Percentiles rank a stretch among this genome's conserved stretches.
These are phyloP conservation scores for Termitomyces bulborhizus DNA, from an alignment of 768 basidiomycete genomes.

Conservation along the genomic window DNA sequence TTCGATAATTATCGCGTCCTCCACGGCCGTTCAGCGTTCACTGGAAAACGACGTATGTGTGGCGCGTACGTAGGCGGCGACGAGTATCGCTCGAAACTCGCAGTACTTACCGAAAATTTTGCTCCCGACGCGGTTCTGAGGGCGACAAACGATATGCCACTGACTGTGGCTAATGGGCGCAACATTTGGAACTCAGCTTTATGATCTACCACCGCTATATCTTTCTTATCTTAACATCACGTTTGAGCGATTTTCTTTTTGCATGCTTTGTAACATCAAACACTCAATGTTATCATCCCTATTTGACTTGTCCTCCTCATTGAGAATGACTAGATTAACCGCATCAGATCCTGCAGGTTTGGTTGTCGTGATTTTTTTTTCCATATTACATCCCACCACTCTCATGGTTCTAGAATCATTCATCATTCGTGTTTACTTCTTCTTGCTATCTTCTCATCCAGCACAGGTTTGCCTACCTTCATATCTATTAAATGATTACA, in stretches of 20 bases:
- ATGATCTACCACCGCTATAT: constrained; percentile 20
- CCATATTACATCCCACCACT: too few species aligned
- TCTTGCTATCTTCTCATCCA: too few species aligned
- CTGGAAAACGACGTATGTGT: constrained; percentile 86
- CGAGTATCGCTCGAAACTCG: constrained; percentile 79
- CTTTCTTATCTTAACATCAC: constrained; percentile 5
- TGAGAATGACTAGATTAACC: too few species aligned
- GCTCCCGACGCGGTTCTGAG: constrained; percentile 24
- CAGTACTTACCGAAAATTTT: constrained; percentile 60
- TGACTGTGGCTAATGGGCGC: constrained; percentile 28
- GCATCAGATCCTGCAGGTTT: too few species aligned
- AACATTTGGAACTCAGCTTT: constrained; percentile 55
- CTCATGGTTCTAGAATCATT: too few species aligned
- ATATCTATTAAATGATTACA: too few species aligned
- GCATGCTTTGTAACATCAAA: neutral
- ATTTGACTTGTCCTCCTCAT: too few species aligned
- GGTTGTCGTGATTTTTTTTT: too few species aligned
- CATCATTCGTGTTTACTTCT: too few species aligned
- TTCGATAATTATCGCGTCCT: constrained; percentile 92
- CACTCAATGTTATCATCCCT: too few species aligned
- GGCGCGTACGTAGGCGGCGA: constrained; percentile 93
- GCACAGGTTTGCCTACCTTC: too few species aligned
- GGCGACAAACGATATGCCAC: constrained; percentile 19
- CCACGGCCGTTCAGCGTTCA: constrained; percentile 90
- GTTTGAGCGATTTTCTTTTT: neutral